These are phyloP conservation scores for Pestalotiopsis fici DNA, from an alignment of 2,329 filamentous ascomycete genomes.

Conservation along the genomic window DNA sequence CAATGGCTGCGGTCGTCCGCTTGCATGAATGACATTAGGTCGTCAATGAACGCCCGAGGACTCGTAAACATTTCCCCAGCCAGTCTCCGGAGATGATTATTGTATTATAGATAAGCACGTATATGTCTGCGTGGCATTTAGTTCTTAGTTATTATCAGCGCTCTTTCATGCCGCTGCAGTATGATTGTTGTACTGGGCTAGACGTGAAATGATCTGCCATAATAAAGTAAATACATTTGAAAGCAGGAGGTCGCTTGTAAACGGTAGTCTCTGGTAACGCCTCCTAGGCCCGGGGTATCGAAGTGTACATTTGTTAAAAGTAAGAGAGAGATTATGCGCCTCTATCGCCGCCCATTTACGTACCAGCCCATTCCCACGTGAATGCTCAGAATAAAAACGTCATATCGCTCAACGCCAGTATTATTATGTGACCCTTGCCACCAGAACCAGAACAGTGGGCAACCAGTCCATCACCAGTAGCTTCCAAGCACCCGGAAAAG, in stretches of 20 bases:
- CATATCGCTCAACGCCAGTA: not conserved
- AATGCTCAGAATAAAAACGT: not conserved
- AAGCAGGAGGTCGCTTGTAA: not conserved
- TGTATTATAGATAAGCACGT: not conserved
- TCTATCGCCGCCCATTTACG: not conserved
- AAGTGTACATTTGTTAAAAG: not conserved
- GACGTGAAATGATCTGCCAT: not conserved
- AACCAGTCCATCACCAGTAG: no score
- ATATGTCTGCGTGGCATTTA: not conserved
- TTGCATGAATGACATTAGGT: not conserved
- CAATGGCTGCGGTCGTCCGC: not conserved
- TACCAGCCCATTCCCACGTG: not conserved
- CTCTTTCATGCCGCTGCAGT: not conserved
- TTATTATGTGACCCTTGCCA: not conserved
- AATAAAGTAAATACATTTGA: not conserved
- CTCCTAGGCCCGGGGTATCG: not conserved
- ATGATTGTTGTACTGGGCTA: not conserved
- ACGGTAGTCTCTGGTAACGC: not conserved
- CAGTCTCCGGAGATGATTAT: not conserved
- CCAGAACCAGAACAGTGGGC: no score
- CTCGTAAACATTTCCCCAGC: not conserved
- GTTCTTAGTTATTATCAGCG: not conserved
- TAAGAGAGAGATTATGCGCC: not conserved
- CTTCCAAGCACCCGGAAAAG: no score
- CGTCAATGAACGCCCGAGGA: not conserved